Evolutionary conservation across 169 alveolate species (phyloP).

Genomic region (Cryptosporidium bovis): DNA sequence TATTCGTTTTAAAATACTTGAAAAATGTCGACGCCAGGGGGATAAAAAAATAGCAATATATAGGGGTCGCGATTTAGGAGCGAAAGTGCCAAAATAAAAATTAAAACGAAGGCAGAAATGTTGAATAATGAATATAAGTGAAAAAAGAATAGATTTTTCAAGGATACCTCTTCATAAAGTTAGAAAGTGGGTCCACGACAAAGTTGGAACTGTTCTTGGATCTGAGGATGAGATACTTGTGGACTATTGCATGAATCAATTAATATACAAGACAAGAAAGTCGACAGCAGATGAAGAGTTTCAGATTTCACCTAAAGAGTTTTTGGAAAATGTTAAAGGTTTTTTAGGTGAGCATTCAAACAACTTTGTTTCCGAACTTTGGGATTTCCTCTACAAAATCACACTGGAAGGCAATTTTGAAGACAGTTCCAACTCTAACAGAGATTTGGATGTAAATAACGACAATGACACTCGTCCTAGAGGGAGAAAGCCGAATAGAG

Average conservation of each 20-base stretch:
- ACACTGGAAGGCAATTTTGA: neutral
- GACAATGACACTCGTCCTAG: neutral
- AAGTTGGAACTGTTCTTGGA: slow-evolving; percentile 42
- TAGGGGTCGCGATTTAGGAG: slow-evolving; percentile 66
- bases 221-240: slow-evolving; percentile 63
- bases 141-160: slow-evolving; percentile 35
- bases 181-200: slow-evolving; percentile 24
- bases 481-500: no score
- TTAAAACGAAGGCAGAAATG: slow-evolving; percentile 38
- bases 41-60: slow-evolving; percentile 15
- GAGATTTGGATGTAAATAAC: neutral
- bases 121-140: slow-evolving; percentile 22
- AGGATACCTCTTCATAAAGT: slow-evolving; percentile 13
- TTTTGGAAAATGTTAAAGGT: slow-evolving; percentile 41
- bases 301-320: slow-evolving; percentile 59
- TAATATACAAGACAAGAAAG: slow-evolving; percentile 35
- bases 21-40: slow-evolving; percentile 49
- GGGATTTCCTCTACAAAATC: slow-evolving; percentile 8
- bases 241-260: slow-evolving; percentile 62
- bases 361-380: slow-evolving; percentile 40
- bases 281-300: slow-evolving; percentile 61
- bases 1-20: neutral
- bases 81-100: slow-evolving; percentile 6
- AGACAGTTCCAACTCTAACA: neutral
- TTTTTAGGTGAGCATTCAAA: slow-evolving; percentile 31